phyloP scores from a whole-genome alignment of 805 yeast species.

The Wickerhamomyces bovis region DNA sequence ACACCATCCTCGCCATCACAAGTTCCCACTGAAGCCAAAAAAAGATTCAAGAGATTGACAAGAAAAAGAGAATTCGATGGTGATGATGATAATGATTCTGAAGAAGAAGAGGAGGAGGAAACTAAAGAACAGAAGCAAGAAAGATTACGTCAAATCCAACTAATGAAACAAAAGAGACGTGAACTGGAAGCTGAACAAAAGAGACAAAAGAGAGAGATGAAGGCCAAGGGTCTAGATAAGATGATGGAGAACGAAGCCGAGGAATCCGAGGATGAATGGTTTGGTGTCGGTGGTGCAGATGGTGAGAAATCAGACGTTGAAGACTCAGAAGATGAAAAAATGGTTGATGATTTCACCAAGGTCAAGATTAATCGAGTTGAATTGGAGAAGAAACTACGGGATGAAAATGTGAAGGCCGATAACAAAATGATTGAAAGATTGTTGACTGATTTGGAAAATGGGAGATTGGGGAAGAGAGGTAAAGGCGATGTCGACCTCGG shows the following conservation, averaged over 20 bases:
- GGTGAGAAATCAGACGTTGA: slow-evolving; percentile 45
- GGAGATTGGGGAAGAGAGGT: slow-evolving; percentile 57
- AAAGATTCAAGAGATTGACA: slow-evolving; percentile 4
- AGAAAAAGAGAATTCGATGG: slow-evolving; percentile 6
- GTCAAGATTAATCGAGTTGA: slow-evolving; percentile 52
- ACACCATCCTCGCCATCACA: background rate
- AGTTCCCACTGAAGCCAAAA: slow-evolving; percentile 5
- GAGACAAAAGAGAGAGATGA: slow-evolving; percentile 44
- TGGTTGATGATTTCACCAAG: slow-evolving; percentile 67
- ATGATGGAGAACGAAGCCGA: slow-evolving; percentile 79
- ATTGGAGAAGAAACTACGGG: slow-evolving; percentile 50
- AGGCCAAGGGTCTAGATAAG: slow-evolving; percentile 48
- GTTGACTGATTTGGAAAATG: slow-evolving; percentile 65
- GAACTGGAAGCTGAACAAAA: slow-evolving; percentile 18
- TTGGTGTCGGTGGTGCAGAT: slow-evolving; percentile 71
- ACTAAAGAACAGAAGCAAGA: slow-evolving; percentile 16
- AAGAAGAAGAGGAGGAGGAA: slow-evolving; percentile 19
- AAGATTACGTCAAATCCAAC: slow-evolving; percentile 16
- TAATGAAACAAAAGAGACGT: slow-evolving; percentile 19
- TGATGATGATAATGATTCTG: slow-evolving; percentile 14
- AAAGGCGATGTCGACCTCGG: slow-evolving; percentile 43
- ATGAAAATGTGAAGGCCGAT: slow-evolving; percentile 58
- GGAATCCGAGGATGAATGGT: slow-evolving; percentile 88
- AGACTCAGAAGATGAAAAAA: slow-evolving; percentile 69
- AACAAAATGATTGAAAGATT: slow-evolving; percentile 58